A percentile compares a stretch with the other conserved stretches of the same genome.
phyloP scores from a whole-genome alignment of 495 filamentous ascomycete species.

The Filosporella fistucella region DNA sequence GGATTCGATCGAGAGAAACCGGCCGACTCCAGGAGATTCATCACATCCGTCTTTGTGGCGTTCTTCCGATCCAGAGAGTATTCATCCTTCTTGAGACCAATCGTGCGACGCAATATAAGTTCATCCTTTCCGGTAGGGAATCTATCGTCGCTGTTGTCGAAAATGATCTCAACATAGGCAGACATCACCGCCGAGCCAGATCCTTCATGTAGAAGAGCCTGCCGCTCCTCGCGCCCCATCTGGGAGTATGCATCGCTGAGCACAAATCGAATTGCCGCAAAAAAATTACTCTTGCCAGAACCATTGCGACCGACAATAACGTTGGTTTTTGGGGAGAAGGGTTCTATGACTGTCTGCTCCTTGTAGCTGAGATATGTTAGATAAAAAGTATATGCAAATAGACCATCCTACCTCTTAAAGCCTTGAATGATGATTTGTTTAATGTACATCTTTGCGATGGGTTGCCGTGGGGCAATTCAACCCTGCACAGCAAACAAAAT shows the following conservation, averaged over 20 bases:
- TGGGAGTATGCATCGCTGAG: slow-evolving; percentile 97
- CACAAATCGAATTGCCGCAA: slow-evolving; percentile 97
- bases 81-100: slow-evolving; percentile 97
- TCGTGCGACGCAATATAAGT: slow-evolving; percentile 84
- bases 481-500: too few relatives aligned
- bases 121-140: slow-evolving; percentile 93
- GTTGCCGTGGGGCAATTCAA: too few relatives aligned
- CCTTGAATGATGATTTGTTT: slow-evolving; percentile 99
- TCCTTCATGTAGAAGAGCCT: slow-evolving; percentile 92
- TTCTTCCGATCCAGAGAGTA: slow-evolving; percentile 96
- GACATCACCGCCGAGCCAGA: slow-evolving; percentile 98
- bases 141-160: slow-evolving; percentile 94
- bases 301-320: slow-evolving; percentile 99
- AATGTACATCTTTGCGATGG: slow-evolving; percentile 71
- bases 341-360: slow-evolving; percentile 97
- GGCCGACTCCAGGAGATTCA: slow-evolving; percentile 92
- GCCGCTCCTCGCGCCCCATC: slow-evolving; percentile 92
- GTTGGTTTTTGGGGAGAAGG: slow-evolving; percentile 97
- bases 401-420: slow-evolving; percentile 81
- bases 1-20: slow-evolving; percentile 97
- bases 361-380: slow-evolving; percentile 71
- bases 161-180: slow-evolving; percentile 97
- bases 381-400: not conserved
- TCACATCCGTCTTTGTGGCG: slow-evolving; percentile 89
- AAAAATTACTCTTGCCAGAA: slow-evolving; percentile 99